Percentiles rank a stretch among this genome's conserved stretches.
Evolutionary conservation across 2,329 filamentous ascomycete species (phyloP).

Genomic region (Exophiala dermatitidis): DNA sequence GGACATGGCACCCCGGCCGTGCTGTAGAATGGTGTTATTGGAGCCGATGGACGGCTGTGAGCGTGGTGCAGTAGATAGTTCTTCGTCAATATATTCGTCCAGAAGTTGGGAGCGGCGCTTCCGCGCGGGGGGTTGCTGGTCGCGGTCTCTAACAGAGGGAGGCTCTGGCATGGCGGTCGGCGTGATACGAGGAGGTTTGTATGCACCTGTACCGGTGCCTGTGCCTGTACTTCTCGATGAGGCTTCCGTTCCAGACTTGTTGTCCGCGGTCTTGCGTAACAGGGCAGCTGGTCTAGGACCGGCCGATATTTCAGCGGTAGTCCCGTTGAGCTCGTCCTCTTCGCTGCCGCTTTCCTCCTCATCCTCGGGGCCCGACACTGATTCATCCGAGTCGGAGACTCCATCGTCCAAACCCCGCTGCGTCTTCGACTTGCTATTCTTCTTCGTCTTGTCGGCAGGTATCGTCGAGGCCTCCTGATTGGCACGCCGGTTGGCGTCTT

Average conservation of each 20-base stretch:
- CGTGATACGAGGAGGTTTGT: constrained; percentile 80
- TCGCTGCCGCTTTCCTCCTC: constrained; percentile 29
- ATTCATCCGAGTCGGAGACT: constrained; percentile 36
- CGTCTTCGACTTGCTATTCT: constrained; percentile 27
- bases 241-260: constrained; percentile 1
- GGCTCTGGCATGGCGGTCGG: constrained; percentile 69
- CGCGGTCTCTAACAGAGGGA: constrained; percentile 49
- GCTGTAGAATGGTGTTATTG: constrained; percentile 60
- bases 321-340: constrained; percentile 49
- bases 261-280: constrained; percentile 10
- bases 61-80: constrained; percentile 72
- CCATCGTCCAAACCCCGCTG: constrained; percentile 30
- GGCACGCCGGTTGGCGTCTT: constrained; percentile 56
- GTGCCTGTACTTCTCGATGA: not conserved
- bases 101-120: constrained; percentile 72
- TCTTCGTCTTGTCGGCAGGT: constrained; percentile 30
- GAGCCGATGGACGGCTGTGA: constrained; percentile 88
- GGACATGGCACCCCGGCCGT: constrained; percentile 73
- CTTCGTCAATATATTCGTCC: constrained; percentile 82
- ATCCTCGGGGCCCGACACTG: constrained; percentile 34
- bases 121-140: constrained; percentile 42
- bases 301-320: constrained; percentile 37
- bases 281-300: constrained; percentile 16
- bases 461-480: constrained; percentile 29
- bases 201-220: constrained; percentile 54